These are phyloP conservation scores for Blastobotrys parvus DNA, from an alignment of 805 yeast species.

Conservation along the genomic window DNA sequence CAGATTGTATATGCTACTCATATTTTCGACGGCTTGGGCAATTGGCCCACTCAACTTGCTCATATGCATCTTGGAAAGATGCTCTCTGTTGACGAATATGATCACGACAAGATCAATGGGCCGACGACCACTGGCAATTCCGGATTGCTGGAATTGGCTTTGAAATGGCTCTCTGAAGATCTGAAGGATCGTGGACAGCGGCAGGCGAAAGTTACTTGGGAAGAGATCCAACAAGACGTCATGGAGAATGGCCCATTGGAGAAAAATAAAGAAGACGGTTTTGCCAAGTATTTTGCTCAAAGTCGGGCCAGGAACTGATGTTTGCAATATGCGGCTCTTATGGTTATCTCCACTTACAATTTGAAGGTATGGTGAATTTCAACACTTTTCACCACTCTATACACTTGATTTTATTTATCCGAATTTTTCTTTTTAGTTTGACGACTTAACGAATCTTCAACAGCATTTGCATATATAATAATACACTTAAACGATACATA, in stretches of 20 bases:
- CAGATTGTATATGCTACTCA: slow-evolving; percentile 87
- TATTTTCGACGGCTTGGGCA: slow-evolving; percentile 87
- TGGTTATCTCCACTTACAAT: neutral
- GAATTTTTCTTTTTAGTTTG: too few species aligned
- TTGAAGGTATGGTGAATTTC: neutral
- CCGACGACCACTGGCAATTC: slow-evolving; percentile 17
- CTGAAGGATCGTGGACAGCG: slow-evolving; percentile 47
- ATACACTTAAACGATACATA: too few species aligned
- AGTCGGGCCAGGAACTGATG: slow-evolving; percentile 18
- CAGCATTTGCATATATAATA: neutral
- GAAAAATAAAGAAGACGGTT: slow-evolving; percentile 19
- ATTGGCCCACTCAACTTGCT: slow-evolving; percentile 79
- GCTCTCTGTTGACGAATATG: slow-evolving; percentile 19
- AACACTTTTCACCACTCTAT: too few species aligned
- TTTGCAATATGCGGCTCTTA: neutral
- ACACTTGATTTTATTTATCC: neutral
- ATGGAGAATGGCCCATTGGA: slow-evolving; percentile 11
- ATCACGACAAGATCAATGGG: neutral
- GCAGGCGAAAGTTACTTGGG: slow-evolving; percentile 44
- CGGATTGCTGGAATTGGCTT: slow-evolving; percentile 28
- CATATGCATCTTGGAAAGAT: slow-evolving; percentile 69
- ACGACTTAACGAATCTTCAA: neutral
- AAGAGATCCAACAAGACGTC: slow-evolving; percentile 36
- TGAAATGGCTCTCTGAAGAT: slow-evolving; percentile 31
- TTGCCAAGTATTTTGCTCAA: slow-evolving; percentile 23